These are phyloP conservation scores for Saccharomycopsis fermentans DNA, from an alignment of 805 yeast genomes.

Conservation along the genomic window DNA sequence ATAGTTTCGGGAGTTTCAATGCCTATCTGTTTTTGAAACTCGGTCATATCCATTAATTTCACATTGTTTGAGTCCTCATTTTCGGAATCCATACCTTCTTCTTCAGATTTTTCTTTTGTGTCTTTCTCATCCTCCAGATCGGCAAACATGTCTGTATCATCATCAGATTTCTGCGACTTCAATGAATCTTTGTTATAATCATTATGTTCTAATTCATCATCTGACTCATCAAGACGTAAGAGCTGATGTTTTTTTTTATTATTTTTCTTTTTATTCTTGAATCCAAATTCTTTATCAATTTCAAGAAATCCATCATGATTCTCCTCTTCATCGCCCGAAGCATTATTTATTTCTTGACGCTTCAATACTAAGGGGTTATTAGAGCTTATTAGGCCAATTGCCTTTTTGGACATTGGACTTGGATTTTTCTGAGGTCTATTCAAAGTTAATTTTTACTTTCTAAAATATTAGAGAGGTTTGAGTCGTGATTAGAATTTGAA, in stretches of 20 bases:
- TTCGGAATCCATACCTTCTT: background rate
- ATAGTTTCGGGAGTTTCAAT: background rate
- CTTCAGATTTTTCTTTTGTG: background rate
- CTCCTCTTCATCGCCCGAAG: background rate
- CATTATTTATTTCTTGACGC: background rate
- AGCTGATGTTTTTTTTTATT: background rate
- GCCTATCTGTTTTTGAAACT: conserved; percentile 8
- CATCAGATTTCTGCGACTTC: background rate
- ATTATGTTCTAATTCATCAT: conserved; percentile 9
- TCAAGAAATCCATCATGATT: conserved; percentile 4
- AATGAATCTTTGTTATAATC: background rate
- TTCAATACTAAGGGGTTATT: conserved; percentile 4
- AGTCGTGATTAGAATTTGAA: too few species aligned
- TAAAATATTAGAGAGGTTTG: background rate
- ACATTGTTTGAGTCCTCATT: conserved; percentile 1
- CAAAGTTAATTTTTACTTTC: too few species aligned
- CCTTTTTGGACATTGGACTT: background rate
- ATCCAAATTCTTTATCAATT: conserved; percentile 10
- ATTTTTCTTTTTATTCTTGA: background rate
- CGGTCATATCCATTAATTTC: conserved; percentile 6
- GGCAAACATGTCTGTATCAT: conserved; percentile 15
- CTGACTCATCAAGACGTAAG: conserved; percentile 5
- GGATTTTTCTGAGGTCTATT: background rate
- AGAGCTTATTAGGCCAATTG: background rate
- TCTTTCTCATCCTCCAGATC: conserved; percentile 12